Percentiles rank a stretch among this genome's conserved stretches.
Evolutionary conservation across 2,329 filamentous ascomycete genomes (phyloP).

Genomic region (Neonectria coccinea): DNA sequence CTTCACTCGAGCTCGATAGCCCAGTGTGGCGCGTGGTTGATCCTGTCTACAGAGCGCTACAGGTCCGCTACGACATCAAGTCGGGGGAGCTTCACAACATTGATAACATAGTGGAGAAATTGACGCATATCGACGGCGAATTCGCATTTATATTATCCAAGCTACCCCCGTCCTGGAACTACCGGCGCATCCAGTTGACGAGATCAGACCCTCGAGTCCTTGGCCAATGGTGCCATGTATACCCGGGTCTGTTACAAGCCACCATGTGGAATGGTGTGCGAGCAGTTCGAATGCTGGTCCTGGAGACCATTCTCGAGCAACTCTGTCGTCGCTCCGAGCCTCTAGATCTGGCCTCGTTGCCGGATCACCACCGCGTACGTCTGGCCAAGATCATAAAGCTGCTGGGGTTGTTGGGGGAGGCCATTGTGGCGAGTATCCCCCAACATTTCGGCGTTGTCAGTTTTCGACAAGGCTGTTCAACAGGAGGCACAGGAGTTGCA

Average conservation of each 20-base stretch:
- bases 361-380: conserved; percentile 50
- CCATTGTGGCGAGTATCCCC: conserved; percentile 60
- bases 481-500: conserved; percentile 30
- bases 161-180: conserved; percentile 57
- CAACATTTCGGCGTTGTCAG: conserved; percentile 63
- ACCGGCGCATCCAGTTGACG: conserved; percentile 55
- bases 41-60: conserved; percentile 59
- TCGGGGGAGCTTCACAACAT: conserved; percentile 51
- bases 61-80: conserved; percentile 61
- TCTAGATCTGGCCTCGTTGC: conserved; percentile 39
- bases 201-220: conserved; percentile 56
- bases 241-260: conserved; percentile 57
- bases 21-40: conserved; percentile 58
- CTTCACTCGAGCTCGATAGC: conserved; percentile 51
- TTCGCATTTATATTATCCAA: conserved; percentile 54
- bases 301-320: conserved; percentile 61
- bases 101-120: conserved; percentile 50
- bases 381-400: conserved; percentile 53
- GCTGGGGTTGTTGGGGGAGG: conserved; percentile 55
- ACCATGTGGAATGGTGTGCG: conserved; percentile 63
- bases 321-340: conserved; percentile 46
- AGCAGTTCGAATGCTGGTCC: conserved; percentile 59
- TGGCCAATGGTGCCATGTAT: conserved; percentile 58
- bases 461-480: conserved; percentile 50
- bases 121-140: conserved; percentile 57